Evolutionary conservation across 306 rosid genomes (phyloP).

Genomic region (Coriaria nepalensis): DNA sequence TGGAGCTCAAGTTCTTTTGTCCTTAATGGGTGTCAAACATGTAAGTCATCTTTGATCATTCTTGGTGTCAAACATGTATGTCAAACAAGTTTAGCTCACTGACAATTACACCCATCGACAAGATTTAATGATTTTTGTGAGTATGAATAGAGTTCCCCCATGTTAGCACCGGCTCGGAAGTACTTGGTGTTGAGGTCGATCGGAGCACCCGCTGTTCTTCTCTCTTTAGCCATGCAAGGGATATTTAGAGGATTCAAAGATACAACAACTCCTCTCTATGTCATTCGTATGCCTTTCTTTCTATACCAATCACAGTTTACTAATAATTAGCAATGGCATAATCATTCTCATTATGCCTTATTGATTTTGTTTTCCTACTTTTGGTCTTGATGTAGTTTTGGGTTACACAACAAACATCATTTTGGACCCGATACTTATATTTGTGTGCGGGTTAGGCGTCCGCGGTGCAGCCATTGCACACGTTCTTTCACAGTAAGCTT

Average conservation of each 20-base stretch:
- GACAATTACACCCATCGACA: no score
- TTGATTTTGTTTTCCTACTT: conserved; percentile 1
- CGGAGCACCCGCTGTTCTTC: conserved; percentile 98
- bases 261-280: conserved; percentile 89
- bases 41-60: conserved; percentile 30
- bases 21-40: conserved; percentile 71
- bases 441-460: conserved; percentile 56
- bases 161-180: conserved; percentile 62
- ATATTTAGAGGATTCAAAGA: conserved; percentile 92
- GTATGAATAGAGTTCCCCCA: conserved; percentile 49
- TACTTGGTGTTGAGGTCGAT: conserved; percentile 71
- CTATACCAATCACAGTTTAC: not conserved
- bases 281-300: conserved; percentile 39
- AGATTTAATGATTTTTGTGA: conserved; percentile 5
- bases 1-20: conserved; percentile 53
- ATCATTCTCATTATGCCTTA: conserved; percentile 2
- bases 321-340: no score
- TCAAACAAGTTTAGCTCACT: no score
- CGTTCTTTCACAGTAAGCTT: conserved; percentile 84
- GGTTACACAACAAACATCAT: conserved; percentile 56
- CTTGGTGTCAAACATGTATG: no score
- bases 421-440: conserved; percentile 76
- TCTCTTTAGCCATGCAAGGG: conserved; percentile 93
- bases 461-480: conserved; percentile 94
- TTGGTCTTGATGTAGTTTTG: conserved; percentile 28